Evolutionary conservation across 768 basidiomycete species (phyloP), one percentile per base, ranked within the genome.

Genomic region (Macrolepiota albuminosa): DNA sequence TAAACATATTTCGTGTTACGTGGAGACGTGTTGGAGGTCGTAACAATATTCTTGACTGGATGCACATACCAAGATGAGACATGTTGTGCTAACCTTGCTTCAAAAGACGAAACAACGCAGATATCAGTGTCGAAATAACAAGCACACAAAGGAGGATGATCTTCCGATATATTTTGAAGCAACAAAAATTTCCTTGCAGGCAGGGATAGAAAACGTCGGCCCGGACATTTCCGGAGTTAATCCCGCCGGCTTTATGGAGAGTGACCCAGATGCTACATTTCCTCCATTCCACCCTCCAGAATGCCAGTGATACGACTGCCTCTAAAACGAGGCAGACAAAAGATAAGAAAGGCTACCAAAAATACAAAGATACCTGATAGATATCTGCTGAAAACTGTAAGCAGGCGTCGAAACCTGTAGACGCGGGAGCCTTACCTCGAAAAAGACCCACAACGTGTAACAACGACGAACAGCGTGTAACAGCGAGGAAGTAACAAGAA

Each of bases 231-330:
- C 34, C 43, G 45, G 31, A 46, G 46, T 26, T 16, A 33, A 13
- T 8, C 31, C 14, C 40, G 21, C 47, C 18, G 9, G n/a, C 40
- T 33, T 11, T 61, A 54, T 61, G 16, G 31, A 58, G 36, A 21
- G 29, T 29, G 29, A 29, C 29, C 29, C 16, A 10, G 26, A 49
- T n/a, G 4, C 39, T 40, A 6, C 29, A 36, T 26, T 59, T 5
- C 57, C 54, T 50, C 31, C 46, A 31, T 62, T 62, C 50, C 31
- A 45, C 4, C 63, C 63, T 54, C 63, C 60, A 40, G 48, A 45
- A 33, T 39, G 51, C 33, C 54, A 50, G 45, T 21, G 21, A 21
- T 21, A 21, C 21, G 21, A 21, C 21, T 21, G 21, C 21, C 21
- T 21, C 21, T 21, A 21, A 21, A 21, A 21, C 21, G 21, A 21